phyloP scores from a whole-genome alignment of 2,329 filamentous ascomycete species.

The Chalaropsis thielavioides region DNA sequence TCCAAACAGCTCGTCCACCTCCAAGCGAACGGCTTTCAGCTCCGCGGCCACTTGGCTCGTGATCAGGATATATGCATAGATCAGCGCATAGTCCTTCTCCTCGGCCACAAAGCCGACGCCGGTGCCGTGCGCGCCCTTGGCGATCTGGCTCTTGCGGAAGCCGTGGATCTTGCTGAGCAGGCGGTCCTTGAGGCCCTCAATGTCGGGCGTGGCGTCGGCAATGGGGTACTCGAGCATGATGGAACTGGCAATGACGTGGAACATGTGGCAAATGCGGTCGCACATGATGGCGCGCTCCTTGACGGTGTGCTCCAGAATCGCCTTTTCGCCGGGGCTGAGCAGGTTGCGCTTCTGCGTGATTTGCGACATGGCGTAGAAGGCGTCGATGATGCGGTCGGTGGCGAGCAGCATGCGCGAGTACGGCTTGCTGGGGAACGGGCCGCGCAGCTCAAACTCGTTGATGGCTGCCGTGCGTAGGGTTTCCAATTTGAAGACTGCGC shows the following conservation, averaged over 20 bases:
- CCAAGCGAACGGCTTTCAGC: conserved; percentile 43
- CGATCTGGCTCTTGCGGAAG: conserved; percentile 57
- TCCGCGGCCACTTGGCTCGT: conserved; percentile 53
- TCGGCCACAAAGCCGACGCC: conserved; percentile 34
- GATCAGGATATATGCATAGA: conserved; percentile 77
- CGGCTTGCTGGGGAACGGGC: conserved; percentile 65
- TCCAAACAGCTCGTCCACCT: conserved; percentile 50
- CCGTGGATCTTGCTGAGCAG: conserved; percentile 77
- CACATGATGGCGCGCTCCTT: conserved; percentile 69
- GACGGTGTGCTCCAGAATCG: conserved; percentile 64
- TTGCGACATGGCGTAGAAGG: conserved; percentile 92
- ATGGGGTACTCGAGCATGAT: conserved; percentile 91
- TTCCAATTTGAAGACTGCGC: conserved; percentile 51
- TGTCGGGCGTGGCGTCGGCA: conserved; percentile 73
- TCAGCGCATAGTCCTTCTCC: conserved; percentile 73
- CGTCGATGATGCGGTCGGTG: conserved; percentile 74
- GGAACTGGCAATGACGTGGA: conserved; percentile 73
- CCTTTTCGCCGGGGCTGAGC: conserved; percentile 65
- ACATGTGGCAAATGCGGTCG: conserved; percentile 78
- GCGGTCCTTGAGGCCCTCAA: conserved; percentile 65
- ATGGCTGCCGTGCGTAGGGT: conserved; percentile 55
- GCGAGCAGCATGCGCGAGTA: conserved; percentile 63
- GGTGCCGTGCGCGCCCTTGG: conserved; percentile 18
- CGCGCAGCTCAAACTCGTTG: conserved; percentile 78
- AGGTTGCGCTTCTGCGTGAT: conserved; percentile 68